Evolutionary conservation across 2,329 filamentous ascomycete species (phyloP), one percentile per base, ranked within the genome.

Genomic region (Neurospora sp.): DNA sequence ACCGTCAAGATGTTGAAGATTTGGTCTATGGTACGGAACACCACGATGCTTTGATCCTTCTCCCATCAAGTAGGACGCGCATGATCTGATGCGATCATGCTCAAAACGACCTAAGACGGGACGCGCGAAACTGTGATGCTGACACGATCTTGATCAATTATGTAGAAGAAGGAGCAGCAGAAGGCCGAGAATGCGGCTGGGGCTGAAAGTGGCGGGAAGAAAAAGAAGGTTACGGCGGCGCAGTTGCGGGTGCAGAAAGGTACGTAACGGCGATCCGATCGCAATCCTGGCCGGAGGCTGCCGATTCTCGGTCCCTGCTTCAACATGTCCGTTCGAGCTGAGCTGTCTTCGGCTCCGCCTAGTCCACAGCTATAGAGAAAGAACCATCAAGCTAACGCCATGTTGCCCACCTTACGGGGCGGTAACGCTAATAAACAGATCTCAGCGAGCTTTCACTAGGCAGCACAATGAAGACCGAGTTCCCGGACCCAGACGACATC

Each of bases 141-240:
- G 62, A 69, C 71, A 71, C 78, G 78, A 42, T 75, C 66, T 46
- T 46, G 33, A 80, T 78, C 79, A 82, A 2, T 39, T 19, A n/a
- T 38, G 77, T 81, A 97, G 90, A 94, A 97, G 84, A 96, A 97
- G 83, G 92, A 97, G 85, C 93, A 97, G 85, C 93, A 97, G 83
- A 92, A 96, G 82, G 94, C 93, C 77, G 93, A 94, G 75, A 93
- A 94, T 77, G 93, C 92, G 71, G 90, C 91, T 75, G 88, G 86
- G 40, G 85, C 89, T 66, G 88, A 85, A 0, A 71, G 71, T 33
- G 90, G 90, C 17, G 87, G 89, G 69, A 97, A 93, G 85, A 98
- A 97, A 88, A 98, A 97, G 88, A 98, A 97, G 86, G 94, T 99
- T 74, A 98, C 96, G 28, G 93, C 96, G 19, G 96, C 96, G 69